These are phyloP conservation scores for Alliaria petiolata DNA, from an alignment of 345 rosid species.

Conservation along the genomic window DNA sequence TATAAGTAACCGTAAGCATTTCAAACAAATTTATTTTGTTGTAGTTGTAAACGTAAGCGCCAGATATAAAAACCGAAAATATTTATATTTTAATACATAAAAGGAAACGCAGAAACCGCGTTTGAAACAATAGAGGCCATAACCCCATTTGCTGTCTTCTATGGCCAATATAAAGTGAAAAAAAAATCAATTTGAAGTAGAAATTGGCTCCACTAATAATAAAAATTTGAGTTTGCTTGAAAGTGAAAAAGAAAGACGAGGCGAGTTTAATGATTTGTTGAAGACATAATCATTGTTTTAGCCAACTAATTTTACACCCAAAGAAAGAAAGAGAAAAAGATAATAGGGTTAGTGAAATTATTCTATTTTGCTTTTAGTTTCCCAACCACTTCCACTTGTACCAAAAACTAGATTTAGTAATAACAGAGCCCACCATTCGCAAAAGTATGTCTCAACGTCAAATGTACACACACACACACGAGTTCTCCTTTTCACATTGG, in stretches of 20 bases:
- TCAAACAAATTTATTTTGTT: too few relatives aligned
- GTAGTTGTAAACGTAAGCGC: too few relatives aligned
- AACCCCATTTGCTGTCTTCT: too few relatives aligned
- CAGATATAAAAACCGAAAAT: too few relatives aligned
- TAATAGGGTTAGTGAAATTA: slow-evolving; percentile 5
- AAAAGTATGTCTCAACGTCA: slow-evolving; percentile 25
- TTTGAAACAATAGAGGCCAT: too few relatives aligned
- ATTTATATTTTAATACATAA: too few relatives aligned
- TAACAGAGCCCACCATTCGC: slow-evolving; percentile 25
- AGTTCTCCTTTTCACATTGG: slow-evolving; percentile 33
- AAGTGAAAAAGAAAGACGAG: background rate
- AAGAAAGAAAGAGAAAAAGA: background rate
- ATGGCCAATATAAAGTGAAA: too few relatives aligned
- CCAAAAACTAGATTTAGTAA: slow-evolving; percentile 20
- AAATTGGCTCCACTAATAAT: slow-evolving; percentile 17
- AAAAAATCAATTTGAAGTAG: too few relatives aligned
- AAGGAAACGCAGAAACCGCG: too few relatives aligned
- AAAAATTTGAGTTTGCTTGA: slow-evolving; percentile 3
- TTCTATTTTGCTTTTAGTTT: slow-evolving; percentile 21
- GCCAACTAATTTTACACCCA: slow-evolving; percentile 8
- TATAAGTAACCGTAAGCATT: too few relatives aligned
- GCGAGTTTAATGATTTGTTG: slow-evolving; percentile 2
- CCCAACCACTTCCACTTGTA: slow-evolving; percentile 34
- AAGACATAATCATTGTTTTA: slow-evolving; percentile 26
- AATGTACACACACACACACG: slow-evolving; percentile 17